Evolutionary conservation across 2,329 filamentous ascomycete species (phyloP).

Genomic region (Hypoxylon sp.): DNA sequence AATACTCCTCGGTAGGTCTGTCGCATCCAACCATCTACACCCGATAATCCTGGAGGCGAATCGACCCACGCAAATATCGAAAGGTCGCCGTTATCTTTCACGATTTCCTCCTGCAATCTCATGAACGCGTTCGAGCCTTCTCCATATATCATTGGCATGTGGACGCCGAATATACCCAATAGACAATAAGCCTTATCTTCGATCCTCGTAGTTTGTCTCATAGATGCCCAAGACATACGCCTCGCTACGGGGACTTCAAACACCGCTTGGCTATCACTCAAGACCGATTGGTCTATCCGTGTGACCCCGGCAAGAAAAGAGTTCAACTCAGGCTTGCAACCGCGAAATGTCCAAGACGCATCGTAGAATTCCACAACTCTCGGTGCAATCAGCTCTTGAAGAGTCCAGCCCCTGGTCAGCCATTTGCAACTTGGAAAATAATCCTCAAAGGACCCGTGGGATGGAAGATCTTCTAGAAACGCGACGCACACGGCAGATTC

Average conservation of each 20-base stretch:
- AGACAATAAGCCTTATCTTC: slow-evolving; percentile 51
- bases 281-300: slow-evolving; percentile 34
- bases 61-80: slow-evolving; percentile 48
- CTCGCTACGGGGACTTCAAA: slow-evolving; percentile 38
- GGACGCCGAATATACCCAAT: slow-evolving; percentile 47
- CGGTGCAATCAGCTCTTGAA: slow-evolving; percentile 48
- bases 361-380: slow-evolving; percentile 43
- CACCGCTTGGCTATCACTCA: slow-evolving; percentile 26
- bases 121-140: slow-evolving; percentile 46
- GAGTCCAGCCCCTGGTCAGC: slow-evolving; percentile 43
- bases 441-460: slow-evolving; percentile 4
- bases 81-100: slow-evolving; percentile 40
- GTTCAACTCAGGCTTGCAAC: slow-evolving; percentile 33
- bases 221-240: slow-evolving; percentile 48
- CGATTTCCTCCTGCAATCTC: slow-evolving; percentile 45
- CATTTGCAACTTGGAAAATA: slow-evolving; percentile 32
- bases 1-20: slow-evolving; percentile 25
- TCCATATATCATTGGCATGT: slow-evolving; percentile 50
- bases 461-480: slow-evolving; percentile 36
- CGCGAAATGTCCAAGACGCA: slow-evolving; percentile 30
- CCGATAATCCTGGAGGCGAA: not conserved
- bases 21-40: not conserved
- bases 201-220: slow-evolving; percentile 42
- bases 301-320: slow-evolving; percentile 38
- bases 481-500: slow-evolving; percentile 39